Percentiles rank a stretch among this genome's conserved stretches.
Evolutionary conservation across 495 filamentous ascomycete genomes (phyloP).

Genomic region (Emericellopsis terricola): DNA sequence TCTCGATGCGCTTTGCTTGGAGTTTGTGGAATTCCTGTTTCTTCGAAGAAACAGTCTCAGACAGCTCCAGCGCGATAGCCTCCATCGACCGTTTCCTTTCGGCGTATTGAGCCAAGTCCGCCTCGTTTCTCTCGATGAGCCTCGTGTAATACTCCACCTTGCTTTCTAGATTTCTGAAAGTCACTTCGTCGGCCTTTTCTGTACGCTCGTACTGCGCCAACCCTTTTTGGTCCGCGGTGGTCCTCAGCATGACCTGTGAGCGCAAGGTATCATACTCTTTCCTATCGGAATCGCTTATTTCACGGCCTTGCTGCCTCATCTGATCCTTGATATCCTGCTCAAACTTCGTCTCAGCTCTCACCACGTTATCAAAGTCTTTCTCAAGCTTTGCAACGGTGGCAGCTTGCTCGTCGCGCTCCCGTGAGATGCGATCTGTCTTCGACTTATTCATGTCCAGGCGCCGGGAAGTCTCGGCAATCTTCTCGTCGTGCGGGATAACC

Average conservation of each 20-base stretch:
- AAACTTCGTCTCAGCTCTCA: slow-evolving; percentile 82
- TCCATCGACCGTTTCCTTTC: slow-evolving; percentile 45
- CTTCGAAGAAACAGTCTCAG: slow-evolving; percentile 66
- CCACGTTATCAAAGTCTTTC: slow-evolving; percentile 64
- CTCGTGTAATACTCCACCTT: slow-evolving; percentile 68
- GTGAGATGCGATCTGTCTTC: slow-evolving; percentile 49
- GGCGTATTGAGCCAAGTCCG: slow-evolving; percentile 48
- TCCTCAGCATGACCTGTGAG: slow-evolving; percentile 71
- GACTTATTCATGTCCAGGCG: slow-evolving; percentile 48
- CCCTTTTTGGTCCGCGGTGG: slow-evolving; percentile 64
- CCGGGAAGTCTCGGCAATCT: slow-evolving; percentile 62
- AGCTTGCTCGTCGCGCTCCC: slow-evolving; percentile 55
- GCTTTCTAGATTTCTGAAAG: slow-evolving; percentile 65
- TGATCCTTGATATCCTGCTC: slow-evolving; percentile 71
- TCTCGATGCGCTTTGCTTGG: slow-evolving; percentile 66
- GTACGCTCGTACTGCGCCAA: slow-evolving; percentile 72
- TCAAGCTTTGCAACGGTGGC: slow-evolving; percentile 47
- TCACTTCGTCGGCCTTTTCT: slow-evolving; percentile 74
- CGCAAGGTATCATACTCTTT: slow-evolving; percentile 79
- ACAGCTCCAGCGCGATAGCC: slow-evolving; percentile 41
- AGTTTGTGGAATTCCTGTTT: slow-evolving; percentile 78
- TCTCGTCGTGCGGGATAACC: slow-evolving; percentile 80
- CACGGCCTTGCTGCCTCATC: slow-evolving; percentile 68
- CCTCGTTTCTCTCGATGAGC: slow-evolving; percentile 51
- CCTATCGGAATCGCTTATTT: slow-evolving; percentile 68